These are phyloP conservation scores for Galerina marginata DNA, from an alignment of 768 basidiomycete genomes.

Conservation along the genomic window DNA sequence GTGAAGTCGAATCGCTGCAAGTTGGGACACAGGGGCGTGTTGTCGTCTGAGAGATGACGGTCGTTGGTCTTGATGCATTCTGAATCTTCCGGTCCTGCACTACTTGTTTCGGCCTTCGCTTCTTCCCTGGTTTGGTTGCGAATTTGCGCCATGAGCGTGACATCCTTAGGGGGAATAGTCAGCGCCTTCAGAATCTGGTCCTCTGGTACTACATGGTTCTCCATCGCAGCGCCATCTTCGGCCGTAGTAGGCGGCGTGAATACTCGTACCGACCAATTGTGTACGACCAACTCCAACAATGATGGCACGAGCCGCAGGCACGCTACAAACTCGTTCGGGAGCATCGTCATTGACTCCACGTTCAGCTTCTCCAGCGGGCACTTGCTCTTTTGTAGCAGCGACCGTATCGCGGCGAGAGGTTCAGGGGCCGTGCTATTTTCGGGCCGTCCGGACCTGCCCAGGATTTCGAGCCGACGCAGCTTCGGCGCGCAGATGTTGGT, in stretches of 20 bases:
- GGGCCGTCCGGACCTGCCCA: conserved; percentile 28
- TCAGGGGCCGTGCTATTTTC: conserved; percentile 24
- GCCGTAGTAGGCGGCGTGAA: neutral
- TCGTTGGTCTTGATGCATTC: neutral
- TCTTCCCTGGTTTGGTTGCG: neutral
- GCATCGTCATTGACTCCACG: conserved; percentile 29
- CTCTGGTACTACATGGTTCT: conserved; percentile 22
- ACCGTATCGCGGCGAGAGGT: conserved; percentile 25
- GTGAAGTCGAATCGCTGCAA: conserved; percentile 30
- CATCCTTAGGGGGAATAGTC: conserved; percentile 16
- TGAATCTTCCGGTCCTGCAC: neutral
- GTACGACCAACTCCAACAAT: conserved; percentile 27
- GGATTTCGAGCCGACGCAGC: conserved; percentile 29
- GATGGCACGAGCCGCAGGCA: conserved; percentile 28
- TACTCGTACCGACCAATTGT: conserved; percentile 27
- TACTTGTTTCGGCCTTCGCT: neutral
- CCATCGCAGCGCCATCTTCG: conserved; percentile 4
- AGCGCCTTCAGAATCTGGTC: conserved; percentile 28
- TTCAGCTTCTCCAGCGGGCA: conserved; percentile 30
- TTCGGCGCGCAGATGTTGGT: conserved; percentile 28
- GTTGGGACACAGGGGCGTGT: conserved; percentile 25
- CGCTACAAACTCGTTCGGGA: conserved; percentile 26
- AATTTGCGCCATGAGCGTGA: neutral
- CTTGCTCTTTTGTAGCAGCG: conserved; percentile 24
- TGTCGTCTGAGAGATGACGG: neutral